Percentiles rank a stretch among this genome's conserved stretches.
Evolutionary conservation across 2,329 filamentous ascomycete genomes (phyloP).

Genomic region (Botryotinia calthae): DNA sequence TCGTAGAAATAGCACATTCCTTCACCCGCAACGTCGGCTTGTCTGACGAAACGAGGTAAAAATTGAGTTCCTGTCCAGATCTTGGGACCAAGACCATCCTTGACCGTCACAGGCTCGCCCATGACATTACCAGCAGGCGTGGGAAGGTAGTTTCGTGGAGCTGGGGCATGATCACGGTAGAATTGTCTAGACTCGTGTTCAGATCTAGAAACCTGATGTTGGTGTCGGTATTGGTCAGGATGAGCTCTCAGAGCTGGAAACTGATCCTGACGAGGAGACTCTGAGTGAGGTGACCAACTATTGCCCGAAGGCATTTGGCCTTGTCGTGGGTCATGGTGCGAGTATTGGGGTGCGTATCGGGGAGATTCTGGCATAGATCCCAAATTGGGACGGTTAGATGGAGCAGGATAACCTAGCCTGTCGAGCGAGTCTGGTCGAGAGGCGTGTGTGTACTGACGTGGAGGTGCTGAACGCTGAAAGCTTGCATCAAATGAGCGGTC

Average conservation of each 20-base stretch:
- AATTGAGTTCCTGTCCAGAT: constrained; percentile 69
- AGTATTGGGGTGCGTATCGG: constrained; percentile 32
- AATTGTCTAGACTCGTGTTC: constrained; percentile 29
- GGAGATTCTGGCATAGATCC: constrained; percentile 34
- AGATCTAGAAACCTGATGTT: constrained; percentile 25
- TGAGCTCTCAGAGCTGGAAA: constrained; percentile 35
- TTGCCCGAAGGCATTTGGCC: constrained; percentile 27
- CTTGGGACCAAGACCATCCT: constrained; percentile 63
- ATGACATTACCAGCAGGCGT: constrained; percentile 31
- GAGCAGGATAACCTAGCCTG: constrained; percentile 32
- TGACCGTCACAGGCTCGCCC: constrained; percentile 41
- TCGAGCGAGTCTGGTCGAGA: constrained; percentile 32
- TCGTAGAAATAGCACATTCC: constrained; percentile 84
- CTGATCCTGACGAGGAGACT: constrained; percentile 30
- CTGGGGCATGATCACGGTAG: constrained; percentile 30
- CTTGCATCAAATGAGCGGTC: constrained; percentile 34
- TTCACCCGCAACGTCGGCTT: constrained; percentile 70
- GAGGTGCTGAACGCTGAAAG: constrained; percentile 30
- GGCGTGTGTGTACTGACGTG: constrained; percentile 28
- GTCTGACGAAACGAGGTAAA: constrained; percentile 61
- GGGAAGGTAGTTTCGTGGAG: constrained; percentile 30
- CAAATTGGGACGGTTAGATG: constrained; percentile 24
- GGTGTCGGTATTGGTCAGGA: constrained; percentile 26
- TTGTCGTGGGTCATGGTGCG: constrained; percentile 24
- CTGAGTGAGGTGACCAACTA: constrained; percentile 36